Evolutionary conservation across 2,329 filamentous ascomycete species (phyloP).

Genomic region (Ascochyta lentis): DNA sequence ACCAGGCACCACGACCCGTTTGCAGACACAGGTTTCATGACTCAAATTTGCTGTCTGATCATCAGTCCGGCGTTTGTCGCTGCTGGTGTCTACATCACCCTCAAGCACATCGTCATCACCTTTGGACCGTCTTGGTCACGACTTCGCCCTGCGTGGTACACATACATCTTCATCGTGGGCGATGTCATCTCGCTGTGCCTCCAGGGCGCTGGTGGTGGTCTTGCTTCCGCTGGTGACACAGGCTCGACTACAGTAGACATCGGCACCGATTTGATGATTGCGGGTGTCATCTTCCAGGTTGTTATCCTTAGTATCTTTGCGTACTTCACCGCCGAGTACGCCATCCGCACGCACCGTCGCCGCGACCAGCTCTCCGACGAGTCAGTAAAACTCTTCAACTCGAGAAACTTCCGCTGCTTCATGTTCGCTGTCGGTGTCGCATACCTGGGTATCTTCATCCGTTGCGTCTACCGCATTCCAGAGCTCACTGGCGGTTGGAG

Average conservation of each 20-base stretch:
- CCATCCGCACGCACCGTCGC: conserved; percentile 38
- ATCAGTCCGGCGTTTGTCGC: conserved; percentile 64
- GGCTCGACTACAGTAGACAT: conserved; percentile 49
- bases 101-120: conserved; percentile 64
- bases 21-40: conserved; percentile 54
- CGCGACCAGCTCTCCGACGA: conserved; percentile 31
- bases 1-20: conserved; percentile 56
- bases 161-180: conserved; percentile 66
- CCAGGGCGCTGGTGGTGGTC: conserved; percentile 64
- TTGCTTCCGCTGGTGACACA: conserved; percentile 59
- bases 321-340: conserved; percentile 49
- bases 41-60: conserved; percentile 64
- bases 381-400: conserved; percentile 29
- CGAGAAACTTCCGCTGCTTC: conserved; percentile 40
- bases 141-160: conserved; percentile 54
- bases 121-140: conserved; percentile 54
- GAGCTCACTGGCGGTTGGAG: conserved; percentile 58
- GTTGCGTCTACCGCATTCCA: conserved; percentile 58
- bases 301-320: conserved; percentile 59
- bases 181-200: conserved; percentile 65
- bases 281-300: conserved; percentile 65
- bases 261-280: conserved; percentile 64
- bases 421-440: conserved; percentile 47
- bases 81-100: conserved; percentile 62
- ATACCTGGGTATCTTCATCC: conserved; percentile 55